phyloP scores from a whole-genome alignment of 257 asterid species.

The Verbena officinalis region DNA sequence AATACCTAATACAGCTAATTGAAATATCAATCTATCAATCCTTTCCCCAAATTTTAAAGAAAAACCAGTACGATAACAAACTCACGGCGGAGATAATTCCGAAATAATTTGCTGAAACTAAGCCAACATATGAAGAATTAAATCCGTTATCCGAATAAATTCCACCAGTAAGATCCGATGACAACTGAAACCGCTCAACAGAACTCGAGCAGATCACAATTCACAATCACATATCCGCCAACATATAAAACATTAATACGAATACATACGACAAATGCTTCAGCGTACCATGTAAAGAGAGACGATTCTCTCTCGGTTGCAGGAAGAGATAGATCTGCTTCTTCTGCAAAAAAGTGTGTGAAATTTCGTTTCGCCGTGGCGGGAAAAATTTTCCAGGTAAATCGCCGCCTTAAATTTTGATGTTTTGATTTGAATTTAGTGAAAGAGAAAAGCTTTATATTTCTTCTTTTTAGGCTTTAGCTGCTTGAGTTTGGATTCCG shows the following conservation, averaged over 20 bases:
- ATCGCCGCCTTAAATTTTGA: slow-evolving; percentile 44
- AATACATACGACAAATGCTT: neutral
- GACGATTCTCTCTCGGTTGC: slow-evolving; percentile 11
- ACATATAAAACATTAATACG: neutral
- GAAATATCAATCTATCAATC: neutral
- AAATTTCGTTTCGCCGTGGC: slow-evolving; percentile 32
- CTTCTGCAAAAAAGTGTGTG: neutral
- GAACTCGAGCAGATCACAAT: neutral
- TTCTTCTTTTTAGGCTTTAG: neutral
- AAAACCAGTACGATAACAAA: neutral
- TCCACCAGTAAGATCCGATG: neutral
- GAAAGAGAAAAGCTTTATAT: neutral
- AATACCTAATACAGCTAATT: neutral
- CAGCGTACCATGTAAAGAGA: slow-evolving; percentile 28
- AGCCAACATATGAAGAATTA: neutral
- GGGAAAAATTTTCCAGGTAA: slow-evolving; percentile 36
- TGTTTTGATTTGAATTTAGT: slow-evolving; percentile 41
- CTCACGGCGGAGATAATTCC: neutral
- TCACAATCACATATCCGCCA: neutral
- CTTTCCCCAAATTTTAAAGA: neutral
- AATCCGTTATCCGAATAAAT: neutral
- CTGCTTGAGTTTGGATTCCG: neutral
- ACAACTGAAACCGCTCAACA: neutral
- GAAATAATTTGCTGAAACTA: slow-evolving; percentile 2
- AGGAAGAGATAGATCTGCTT: slow-evolving; percentile 16